phyloP scores from a whole-genome alignment of 441 rosid species.

The Theobroma grandiflorum region DNA sequence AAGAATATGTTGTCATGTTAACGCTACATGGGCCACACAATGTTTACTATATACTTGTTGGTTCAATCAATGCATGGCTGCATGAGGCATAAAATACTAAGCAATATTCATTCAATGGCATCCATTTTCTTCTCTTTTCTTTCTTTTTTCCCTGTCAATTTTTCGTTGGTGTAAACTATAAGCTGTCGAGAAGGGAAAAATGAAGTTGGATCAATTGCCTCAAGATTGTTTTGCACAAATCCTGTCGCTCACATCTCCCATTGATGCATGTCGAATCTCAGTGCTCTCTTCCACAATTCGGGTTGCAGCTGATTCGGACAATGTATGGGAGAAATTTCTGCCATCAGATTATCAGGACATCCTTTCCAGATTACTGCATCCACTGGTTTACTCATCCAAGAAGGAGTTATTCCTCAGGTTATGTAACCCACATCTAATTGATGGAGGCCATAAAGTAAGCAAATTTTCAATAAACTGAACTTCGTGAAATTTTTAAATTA shows the following conservation, averaged over 20 bases:
- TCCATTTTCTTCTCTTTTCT: not conserved
- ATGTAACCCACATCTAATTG: conserved; percentile 44
- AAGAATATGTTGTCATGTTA: conserved; percentile 40
- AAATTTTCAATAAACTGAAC: not conserved
- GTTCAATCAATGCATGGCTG: not conserved
- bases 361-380: conserved; percentile 27
- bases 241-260: conserved; percentile 36
- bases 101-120: not conserved
- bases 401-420: conserved; percentile 40
- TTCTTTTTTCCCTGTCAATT: not conserved
- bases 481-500: not conserved
- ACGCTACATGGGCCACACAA: conserved; percentile 4
- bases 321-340: conserved; percentile 38
- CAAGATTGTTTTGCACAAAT: conserved; percentile 41
- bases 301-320: conserved; percentile 26
- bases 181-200: not conserved
- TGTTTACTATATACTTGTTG: not conserved
- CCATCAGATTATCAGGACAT: conserved; percentile 32
- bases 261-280: conserved; percentile 33
- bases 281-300: conserved; percentile 19
- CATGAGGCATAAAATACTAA: not conserved
- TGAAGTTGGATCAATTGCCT: conserved; percentile 31
- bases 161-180: not conserved
- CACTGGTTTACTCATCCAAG: conserved; percentile 27
- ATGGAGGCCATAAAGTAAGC: conserved; percentile 45